Base-by-base conservation (phyloP, 2,329 filamentous ascomycete species). In the Neonectria magnoliae region DNA sequence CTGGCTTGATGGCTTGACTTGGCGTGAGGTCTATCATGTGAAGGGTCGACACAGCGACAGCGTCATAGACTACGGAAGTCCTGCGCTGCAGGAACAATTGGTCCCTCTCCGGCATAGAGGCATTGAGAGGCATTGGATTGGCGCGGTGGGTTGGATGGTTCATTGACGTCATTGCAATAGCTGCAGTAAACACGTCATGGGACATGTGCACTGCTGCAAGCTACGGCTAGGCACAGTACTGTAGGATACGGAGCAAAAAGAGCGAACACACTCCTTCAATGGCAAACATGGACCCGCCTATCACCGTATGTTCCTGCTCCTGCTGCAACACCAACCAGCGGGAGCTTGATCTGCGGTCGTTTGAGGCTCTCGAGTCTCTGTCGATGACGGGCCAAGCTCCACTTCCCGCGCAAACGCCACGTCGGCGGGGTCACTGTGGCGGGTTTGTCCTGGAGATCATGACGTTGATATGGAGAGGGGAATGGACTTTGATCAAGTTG, bases 11-110 rank as follows among this genome's bases (percentile, higher is more conserved):
- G n/a, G 22, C 22, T 27, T 50, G 14, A 16, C 16, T 33, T 27
- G 27, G 36, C 36, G 36, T n/a, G 36, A 38, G 14, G 18, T 33
- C 48, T 51, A 36, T 51, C 48, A 51, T 51, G 48, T 51, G 48
- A 51, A 51, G 38, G 10, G 38, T 20, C 38, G n/a, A 42, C 38
- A 18, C 47, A 13, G 5, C 27, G 5, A 51, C 27, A 51, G 48
- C 48, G 48, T 51, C 48, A 51, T 51, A 51, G 48, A 51, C 48
- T 51, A 8, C 22, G n/a, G 45, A 25, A 33, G 16, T 42, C n/a
- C 38, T 42, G n/a, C 20, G 31, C 29, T 51, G 29, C 48, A 51
- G 48, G 48, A 51, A 51, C 48, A 33, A 33, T 20, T 42, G 38
- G 38, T 42, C n/a, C 38, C n/a, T 13, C 38, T 13, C n/a, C 3